Base-by-base conservation (phyloP, 2,329 filamentous ascomycete genomes). In the Huntiella savannae region DNA sequence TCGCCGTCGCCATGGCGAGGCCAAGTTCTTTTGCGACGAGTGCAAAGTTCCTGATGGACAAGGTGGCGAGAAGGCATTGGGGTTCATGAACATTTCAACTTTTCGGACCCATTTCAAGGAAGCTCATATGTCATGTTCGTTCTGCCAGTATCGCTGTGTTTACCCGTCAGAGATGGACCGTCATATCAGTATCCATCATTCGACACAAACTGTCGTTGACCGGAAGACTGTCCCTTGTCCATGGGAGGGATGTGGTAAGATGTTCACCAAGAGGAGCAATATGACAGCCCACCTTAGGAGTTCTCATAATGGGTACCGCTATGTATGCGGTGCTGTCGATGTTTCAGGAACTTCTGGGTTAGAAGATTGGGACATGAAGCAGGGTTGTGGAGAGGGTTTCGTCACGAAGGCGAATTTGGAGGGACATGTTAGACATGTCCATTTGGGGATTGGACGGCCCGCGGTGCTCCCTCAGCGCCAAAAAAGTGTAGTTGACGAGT, bases 181-280 rank as follows among this genome's bases (percentile, higher is more conserved):
- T 40, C 88, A 95, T 61, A 67, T 91, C 40, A 84, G 93, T 54
- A 74, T 79, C 51, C 66, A 78, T 48, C 87, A 95, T 61, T 76
- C 77, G 0, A 72, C 71, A 36, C 68, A 68, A 51, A 65, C 66
- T 5, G 61, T 79, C 6, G 68, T 75, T 48, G 73, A 81, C 45
- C 69, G 78, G 49, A 81, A 76, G 59, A 74, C 68, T 0, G 74
- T 79, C 43, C 59, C 63, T 1, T 94, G 88, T 58, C 70, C 75
- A 1, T 69, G 77, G 55, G 62, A 68, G 0, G 78, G 71, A 16
- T 95, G 87, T 59, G 67, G 64, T 47, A 83, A 82, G 56, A 74
- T 68, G 46, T 95, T 95, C 60, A 87, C 83, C 13, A 82, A 81
- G 57, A 76, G 73, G 51, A 79, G 80, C n/a, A 95, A 94, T 55